Evolutionary conservation across 148 eudicot genomes (phyloP).

Genomic region (Spergularia marina): DNA sequence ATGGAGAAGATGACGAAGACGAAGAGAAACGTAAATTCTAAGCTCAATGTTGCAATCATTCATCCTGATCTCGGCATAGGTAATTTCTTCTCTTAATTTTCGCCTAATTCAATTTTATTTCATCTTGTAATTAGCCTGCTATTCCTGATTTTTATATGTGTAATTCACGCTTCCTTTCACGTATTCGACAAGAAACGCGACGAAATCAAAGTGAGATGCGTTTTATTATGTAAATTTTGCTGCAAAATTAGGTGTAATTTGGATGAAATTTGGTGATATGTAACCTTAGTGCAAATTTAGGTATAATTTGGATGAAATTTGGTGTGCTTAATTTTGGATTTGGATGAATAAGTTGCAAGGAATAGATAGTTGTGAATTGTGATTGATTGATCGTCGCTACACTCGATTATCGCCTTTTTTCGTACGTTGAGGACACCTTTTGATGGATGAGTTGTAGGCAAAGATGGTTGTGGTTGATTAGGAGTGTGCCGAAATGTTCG

Average conservation of each 20-base stretch:
- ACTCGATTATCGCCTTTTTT: too few relatives aligned
- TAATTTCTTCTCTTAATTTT: constrained; percentile 15
- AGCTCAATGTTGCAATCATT: constrained; percentile 64
- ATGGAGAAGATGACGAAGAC: constrained; percentile 26
- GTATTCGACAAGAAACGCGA: neutral
- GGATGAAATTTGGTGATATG: neutral
- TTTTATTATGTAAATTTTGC: neutral
- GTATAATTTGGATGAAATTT: neutral
- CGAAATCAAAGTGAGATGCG: neutral
- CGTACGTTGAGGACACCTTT: too few relatives aligned
- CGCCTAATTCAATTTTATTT: neutral
- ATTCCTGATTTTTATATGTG: neutral
- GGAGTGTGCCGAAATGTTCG: too few relatives aligned
- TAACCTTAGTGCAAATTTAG: neutral
- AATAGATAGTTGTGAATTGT: too few relatives aligned
- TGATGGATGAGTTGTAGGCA: neutral
- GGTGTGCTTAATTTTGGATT: neutral
- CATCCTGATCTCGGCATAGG: constrained; percentile 96
- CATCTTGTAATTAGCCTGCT: neutral
- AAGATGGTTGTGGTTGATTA: neutral
- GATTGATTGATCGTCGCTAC: too few relatives aligned
- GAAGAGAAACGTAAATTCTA: constrained; percentile 32
- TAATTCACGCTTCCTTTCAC: neutral
- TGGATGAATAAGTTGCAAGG: too few relatives aligned
- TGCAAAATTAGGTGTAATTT: neutral